These are phyloP conservation scores for Leishmania amazonensis DNA, from an alignment of 208 protist species.

Conservation along the genomic window DNA sequence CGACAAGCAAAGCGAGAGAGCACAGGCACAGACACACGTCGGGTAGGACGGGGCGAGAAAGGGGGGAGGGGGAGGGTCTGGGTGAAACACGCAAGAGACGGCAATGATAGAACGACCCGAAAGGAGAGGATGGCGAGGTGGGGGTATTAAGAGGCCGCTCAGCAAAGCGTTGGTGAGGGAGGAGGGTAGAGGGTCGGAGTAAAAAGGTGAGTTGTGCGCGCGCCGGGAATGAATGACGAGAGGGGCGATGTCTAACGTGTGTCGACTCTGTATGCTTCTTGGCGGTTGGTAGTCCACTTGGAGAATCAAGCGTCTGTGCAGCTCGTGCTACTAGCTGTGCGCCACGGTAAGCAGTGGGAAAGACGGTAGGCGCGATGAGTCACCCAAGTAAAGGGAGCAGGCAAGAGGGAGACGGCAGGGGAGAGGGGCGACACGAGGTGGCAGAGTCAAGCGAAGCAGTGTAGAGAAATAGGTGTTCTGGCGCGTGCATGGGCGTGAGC, in stretches of 20 bases:
- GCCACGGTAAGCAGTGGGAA: neutral
- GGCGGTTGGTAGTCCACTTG: neutral
- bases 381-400: neutral
- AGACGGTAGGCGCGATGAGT: neutral
- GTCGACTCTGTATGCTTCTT: neutral
- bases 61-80: neutral
- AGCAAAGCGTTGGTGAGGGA: neutral
- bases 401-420: neutral
- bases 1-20: neutral
- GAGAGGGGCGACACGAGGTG: neutral
- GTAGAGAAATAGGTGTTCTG: neutral
- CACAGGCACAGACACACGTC: too few relatives aligned
- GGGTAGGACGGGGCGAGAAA: neutral
- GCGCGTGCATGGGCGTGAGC: neutral
- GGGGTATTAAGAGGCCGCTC: neutral
- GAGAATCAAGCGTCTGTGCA: neutral
- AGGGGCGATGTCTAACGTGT: neutral
- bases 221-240: neutral
- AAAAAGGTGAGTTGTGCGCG: neutral
- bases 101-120: neutral
- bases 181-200: too few relatives aligned
- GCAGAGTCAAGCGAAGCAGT: neutral
- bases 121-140: neutral
- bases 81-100: neutral
- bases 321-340: neutral